Conservation (phyloP, 768 basidiomycete species). For the Hericium erinaceus region DNA sequence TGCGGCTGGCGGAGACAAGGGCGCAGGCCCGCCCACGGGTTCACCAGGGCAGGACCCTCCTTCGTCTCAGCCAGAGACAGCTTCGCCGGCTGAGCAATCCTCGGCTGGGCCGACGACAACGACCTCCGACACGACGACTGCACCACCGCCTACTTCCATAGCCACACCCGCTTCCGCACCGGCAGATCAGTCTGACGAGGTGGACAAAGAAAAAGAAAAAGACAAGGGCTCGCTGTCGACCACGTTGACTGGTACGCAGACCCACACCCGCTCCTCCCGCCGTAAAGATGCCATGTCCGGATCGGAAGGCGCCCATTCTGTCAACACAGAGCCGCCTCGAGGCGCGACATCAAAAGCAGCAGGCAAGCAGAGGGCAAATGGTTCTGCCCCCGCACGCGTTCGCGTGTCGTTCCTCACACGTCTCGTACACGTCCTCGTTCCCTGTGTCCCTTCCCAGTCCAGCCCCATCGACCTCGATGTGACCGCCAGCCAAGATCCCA, state of each 20-base stretch:
- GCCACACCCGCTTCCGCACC: constrained; percentile 21
- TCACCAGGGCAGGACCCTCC: constrained; percentile 19
- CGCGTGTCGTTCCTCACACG: constrained; percentile 49
- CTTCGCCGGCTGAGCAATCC: constrained; percentile 2
- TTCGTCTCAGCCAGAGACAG: constrained; percentile 5
- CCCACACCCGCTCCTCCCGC: constrained; percentile 25
- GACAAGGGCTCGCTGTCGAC: constrained; percentile 39
- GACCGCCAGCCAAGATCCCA: constrained; percentile 16
- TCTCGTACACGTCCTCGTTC: constrained; percentile 53
- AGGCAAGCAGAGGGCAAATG: constrained; percentile 14
- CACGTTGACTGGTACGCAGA: constrained; percentile 30
- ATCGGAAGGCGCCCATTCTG: constrained; percentile 26
- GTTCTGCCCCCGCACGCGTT: constrained; percentile 25
- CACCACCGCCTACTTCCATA: constrained; percentile 7
- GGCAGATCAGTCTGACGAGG: constrained; percentile 23
- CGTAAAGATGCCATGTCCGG: constrained; percentile 21
- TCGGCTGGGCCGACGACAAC: constrained; percentile 9
- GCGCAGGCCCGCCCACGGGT: neutral
- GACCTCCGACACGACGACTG: constrained; percentile 8
- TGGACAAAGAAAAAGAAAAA: constrained; percentile 33
- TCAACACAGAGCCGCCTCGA: constrained; percentile 16
- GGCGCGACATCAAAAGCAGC: constrained; percentile 11
- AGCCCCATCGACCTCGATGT: constrained; percentile 34
- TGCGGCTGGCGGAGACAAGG: constrained; percentile 10
- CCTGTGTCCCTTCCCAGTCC: constrained; percentile 46